Evolutionary conservation across 2,329 filamentous ascomycete genomes (phyloP).

Genomic region (Apiospora phragmitis): DNA sequence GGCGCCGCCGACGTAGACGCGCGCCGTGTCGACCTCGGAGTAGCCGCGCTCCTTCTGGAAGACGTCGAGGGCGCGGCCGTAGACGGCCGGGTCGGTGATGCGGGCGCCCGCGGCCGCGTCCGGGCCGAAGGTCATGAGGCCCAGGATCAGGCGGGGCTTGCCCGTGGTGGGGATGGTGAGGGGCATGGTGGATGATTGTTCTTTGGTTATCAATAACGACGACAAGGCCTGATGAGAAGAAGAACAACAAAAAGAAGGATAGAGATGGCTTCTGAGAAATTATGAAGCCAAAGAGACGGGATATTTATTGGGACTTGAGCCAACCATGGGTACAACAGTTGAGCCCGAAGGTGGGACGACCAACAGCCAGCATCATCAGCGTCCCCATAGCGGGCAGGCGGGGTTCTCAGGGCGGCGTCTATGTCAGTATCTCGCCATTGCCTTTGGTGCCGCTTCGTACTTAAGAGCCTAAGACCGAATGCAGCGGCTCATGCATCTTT

Average conservation of each 20-base stretch:
- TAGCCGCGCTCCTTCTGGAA: conserved; percentile 74
- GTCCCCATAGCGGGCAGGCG: not conserved
- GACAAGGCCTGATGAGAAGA: not conserved
- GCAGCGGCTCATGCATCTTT: not conserved
- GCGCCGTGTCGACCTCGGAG: conserved; percentile 82
- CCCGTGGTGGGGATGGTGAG: conserved; percentile 40
- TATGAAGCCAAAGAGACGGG: not conserved
- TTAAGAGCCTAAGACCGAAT: not conserved
- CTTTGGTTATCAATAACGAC: not conserved
- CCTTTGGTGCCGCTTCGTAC: not conserved
- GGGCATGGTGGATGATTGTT: conserved; percentile 40
- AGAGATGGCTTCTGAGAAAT: not conserved
- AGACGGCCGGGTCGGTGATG: conserved; percentile 67
- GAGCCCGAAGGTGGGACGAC: not conserved
- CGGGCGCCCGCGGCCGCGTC: conserved; percentile 63
- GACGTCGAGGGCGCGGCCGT: conserved; percentile 70
- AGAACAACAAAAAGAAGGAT: not conserved
- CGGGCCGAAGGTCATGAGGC: conserved; percentile 83
- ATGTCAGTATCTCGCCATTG: not conserved
- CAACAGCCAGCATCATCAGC: not conserved
- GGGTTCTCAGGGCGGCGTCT: not conserved
- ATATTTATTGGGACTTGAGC: not conserved
- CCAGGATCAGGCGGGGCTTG: conserved; percentile 74
- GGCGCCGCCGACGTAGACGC: conserved; percentile 67
- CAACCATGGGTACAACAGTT: not conserved